phyloP scores from a whole-genome alignment of 2,329 filamentous ascomycete genomes.

The Ceratocystis ficicola region DNA sequence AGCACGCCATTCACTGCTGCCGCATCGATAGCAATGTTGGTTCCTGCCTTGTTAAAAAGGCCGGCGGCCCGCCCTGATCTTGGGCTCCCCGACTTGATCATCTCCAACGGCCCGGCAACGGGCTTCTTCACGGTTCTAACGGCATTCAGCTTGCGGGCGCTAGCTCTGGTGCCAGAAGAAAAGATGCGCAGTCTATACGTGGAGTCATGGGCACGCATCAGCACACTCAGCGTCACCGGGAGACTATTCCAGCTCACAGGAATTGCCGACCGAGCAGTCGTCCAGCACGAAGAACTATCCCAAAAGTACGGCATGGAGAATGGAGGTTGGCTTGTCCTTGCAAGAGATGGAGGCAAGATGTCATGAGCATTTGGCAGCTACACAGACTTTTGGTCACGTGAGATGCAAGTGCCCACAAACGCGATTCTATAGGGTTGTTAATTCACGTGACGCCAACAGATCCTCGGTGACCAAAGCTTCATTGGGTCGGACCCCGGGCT shows the following conservation, averaged over 20 bases:
- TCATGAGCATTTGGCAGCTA: neutral
- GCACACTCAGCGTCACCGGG: conserved; percentile 71
- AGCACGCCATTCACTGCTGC: conserved; percentile 60
- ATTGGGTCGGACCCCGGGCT: too few relatives aligned
- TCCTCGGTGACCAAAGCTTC: too few relatives aligned
- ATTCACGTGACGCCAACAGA: neutral
- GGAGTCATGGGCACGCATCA: conserved; percentile 84
- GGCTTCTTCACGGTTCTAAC: conserved; percentile 59
- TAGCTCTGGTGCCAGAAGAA: conserved; percentile 35
- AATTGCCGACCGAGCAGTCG: conserved; percentile 65
- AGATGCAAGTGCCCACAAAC: neutral
- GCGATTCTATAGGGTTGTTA: neutral
- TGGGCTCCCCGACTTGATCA: conserved; percentile 57
- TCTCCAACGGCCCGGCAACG: conserved; percentile 82
- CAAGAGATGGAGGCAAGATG: neutral
- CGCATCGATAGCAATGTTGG: conserved; percentile 50
- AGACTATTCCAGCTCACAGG: conserved; percentile 52
- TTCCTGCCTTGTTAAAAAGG: conserved; percentile 41
- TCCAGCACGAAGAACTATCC: conserved; percentile 63
- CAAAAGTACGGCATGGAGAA: conserved; percentile 30
- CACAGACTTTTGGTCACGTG: neutral
- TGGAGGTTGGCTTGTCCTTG: conserved; percentile 19
- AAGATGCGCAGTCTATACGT: conserved; percentile 70
- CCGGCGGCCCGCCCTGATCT: conserved; percentile 24
- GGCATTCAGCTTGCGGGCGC: conserved; percentile 38